Evolutionary conservation across 2,329 filamentous ascomycete genomes (phyloP), one percentile per base, ranked within the genome.

Genomic region (Cladophialophora exuberans): DNA sequence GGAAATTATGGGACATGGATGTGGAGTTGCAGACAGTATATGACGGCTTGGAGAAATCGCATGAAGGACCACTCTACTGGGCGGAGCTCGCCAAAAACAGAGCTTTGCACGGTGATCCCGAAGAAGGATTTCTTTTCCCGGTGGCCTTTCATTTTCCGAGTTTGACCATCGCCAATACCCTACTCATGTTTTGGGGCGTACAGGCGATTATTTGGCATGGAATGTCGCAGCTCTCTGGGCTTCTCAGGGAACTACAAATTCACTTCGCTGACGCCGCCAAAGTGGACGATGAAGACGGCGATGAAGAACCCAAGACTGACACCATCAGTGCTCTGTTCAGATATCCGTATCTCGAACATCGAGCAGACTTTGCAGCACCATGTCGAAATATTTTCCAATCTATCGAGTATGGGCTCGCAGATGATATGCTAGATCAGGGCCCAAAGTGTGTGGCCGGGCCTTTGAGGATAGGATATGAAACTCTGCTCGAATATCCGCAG

Each of bases 311-410:
- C 36, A 44, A 30, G 56, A 41, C 20, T 33, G 26, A 10, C 42
- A 35, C n/a, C 48, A 18, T 36, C 4, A 43, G 48, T 30, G 39
- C 48, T 13, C 54, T 42, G n/a, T 62, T 59, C 41, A 47, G 52
- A 15, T 60, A 70, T 17, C 65, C 61, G 6, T 58, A 60, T 6
- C 60, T 70, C 0, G 59, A 58, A 4, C 62, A 69, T 41, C 64
- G 67, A 3, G 28, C 17, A 18, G 63, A 70, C 36, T 63, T 67
- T 30, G 43, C 64, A 5, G 33, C 47, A 5, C 55, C 68, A 43
- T 68, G 65, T 5, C 65, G 64, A 15, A 67, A 68, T 42, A 69
- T 74, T 31, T 70, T 71, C 43, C 67, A 71, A 47, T 69, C 70
- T 0, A 49, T 73, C 7, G 66, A 72, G 50, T 73, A 68, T 43